phyloP scores from a whole-genome alignment of 164 flowering plant species.

The Nelumbo lutea region DNA sequence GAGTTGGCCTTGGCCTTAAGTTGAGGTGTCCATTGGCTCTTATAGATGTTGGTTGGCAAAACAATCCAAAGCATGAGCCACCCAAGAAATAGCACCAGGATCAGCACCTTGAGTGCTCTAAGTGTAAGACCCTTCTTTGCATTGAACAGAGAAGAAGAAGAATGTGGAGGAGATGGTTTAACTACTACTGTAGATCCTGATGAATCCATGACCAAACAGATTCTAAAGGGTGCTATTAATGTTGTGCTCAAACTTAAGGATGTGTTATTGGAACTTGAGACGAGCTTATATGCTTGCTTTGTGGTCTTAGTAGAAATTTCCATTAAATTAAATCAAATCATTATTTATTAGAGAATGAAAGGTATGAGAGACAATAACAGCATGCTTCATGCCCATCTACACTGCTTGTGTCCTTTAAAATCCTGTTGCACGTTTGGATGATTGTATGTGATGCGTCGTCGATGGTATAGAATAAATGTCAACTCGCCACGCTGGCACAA shows the following conservation, averaged over 20 bases:
- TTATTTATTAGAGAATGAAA: too few species aligned
- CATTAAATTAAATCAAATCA: too few species aligned
- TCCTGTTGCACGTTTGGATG: too few species aligned
- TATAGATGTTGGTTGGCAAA: constrained; percentile 45
- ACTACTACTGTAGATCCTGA: background rate
- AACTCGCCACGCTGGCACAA: too few species aligned
- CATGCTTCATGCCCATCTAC: background rate
- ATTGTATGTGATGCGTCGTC: too few species aligned
- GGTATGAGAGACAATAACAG: too few species aligned
- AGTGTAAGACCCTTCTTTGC: background rate
- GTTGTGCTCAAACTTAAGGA: background rate
- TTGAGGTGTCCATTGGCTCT: constrained; percentile 33
- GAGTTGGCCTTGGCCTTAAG: constrained; percentile 27
- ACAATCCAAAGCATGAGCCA: constrained; percentile 47
- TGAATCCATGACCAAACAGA: background rate
- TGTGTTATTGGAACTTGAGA: too few species aligned
- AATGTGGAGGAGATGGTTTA: background rate
- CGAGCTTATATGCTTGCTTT: too few species aligned
- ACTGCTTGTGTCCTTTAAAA: background rate
- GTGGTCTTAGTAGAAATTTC: too few species aligned
- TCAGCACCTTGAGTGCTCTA: constrained; percentile 11
- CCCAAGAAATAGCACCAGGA: constrained; percentile 35
- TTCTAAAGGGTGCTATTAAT: background rate
- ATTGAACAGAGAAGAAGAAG: background rate
- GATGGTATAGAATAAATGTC: too few species aligned